These are phyloP conservation scores for Monosporascus cannonballus DNA, from an alignment of 2,329 filamentous ascomycete genomes.

Conservation along the genomic window DNA sequence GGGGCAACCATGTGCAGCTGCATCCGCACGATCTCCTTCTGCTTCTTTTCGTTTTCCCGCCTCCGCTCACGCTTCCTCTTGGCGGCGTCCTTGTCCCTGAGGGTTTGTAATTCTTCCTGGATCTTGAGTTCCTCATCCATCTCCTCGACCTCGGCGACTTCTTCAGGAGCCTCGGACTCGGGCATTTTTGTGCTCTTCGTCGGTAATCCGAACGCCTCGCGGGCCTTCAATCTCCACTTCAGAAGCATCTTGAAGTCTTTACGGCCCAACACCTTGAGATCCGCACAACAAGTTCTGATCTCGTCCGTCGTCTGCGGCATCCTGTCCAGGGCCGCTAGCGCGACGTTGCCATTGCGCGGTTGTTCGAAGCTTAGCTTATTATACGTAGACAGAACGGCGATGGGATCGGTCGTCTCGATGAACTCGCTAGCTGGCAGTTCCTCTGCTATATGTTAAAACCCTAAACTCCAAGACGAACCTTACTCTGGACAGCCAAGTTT, in stretches of 20 bases:
- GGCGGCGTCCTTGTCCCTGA: constrained; percentile 72
- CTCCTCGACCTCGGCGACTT: constrained; percentile 74
- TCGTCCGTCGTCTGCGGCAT: constrained; percentile 82
- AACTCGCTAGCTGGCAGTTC: constrained; percentile 86
- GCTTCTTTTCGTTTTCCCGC: constrained; percentile 87
- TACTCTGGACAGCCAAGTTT: not conserved
- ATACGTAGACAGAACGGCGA: constrained; percentile 79
- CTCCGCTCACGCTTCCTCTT: constrained; percentile 79
- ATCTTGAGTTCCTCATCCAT: constrained; percentile 96
- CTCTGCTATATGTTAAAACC: constrained; percentile 29
- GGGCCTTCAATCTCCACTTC: constrained; percentile 81
- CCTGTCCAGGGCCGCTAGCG: constrained; percentile 77
- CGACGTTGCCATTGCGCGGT: constrained; percentile 74
- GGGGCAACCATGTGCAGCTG: constrained; percentile 96
- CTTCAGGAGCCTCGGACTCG: constrained; percentile 38
- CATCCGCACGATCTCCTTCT: constrained; percentile 91
- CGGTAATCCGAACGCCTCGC: constrained; percentile 84
- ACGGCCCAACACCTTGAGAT: constrained; percentile 84
- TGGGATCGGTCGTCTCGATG: constrained; percentile 88
- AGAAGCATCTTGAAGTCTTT: constrained; percentile 91
- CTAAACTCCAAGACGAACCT: not conserved
- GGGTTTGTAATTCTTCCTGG: constrained; percentile 76
- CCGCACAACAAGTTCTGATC: constrained; percentile 69
- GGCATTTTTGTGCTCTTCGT: constrained; percentile 60
- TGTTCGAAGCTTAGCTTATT: constrained; percentile 83